Evolutionary conservation across 2,329 filamentous ascomycete species (phyloP).

Genomic region (Diaporthe citrichinensis): DNA sequence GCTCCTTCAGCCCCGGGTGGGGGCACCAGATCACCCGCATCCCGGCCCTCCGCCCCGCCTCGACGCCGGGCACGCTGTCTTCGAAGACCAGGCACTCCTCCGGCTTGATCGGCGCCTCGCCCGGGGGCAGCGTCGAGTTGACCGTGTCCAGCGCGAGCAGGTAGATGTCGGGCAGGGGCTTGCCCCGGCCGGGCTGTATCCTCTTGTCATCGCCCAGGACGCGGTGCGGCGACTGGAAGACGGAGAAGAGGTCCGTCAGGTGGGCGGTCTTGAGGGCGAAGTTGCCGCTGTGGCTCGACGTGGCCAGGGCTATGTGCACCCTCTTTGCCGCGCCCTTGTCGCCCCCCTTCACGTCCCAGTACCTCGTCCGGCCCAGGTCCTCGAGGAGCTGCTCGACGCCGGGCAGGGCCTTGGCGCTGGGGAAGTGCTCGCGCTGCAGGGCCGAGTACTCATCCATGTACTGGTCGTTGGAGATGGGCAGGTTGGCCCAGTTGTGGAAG

Average conservation of each 20-base stretch:
- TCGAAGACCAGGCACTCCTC: conserved; percentile 97
- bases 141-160: conserved; percentile 86
- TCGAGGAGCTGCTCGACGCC: conserved; percentile 80
- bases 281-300: conserved; percentile 79
- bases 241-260: conserved; percentile 69
- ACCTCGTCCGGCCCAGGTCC: conserved; percentile 68
- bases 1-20: conserved; percentile 81
- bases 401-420: conserved; percentile 80
- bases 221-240: conserved; percentile 78
- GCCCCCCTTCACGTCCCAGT: conserved; percentile 58
- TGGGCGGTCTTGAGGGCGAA: conserved; percentile 83
- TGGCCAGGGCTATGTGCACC: conserved; percentile 89
- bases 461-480: conserved; percentile 81
- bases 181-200: conserved; percentile 85
- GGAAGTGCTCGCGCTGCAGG: conserved; percentile 81
- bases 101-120: conserved; percentile 77
- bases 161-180: conserved; percentile 96
- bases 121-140: conserved; percentile 78
- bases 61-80: conserved; percentile 93
- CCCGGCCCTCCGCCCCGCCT: conserved; percentile 89
- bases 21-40: conserved; percentile 97
- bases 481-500: conserved; percentile 84
- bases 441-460: conserved; percentile 72
- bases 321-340: conserved; percentile 52
- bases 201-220: conserved; percentile 89